These are phyloP conservation scores for Paecilomyces fulvus DNA, from an alignment of 2,329 filamentous ascomycete genomes.

Conservation along the genomic window DNA sequence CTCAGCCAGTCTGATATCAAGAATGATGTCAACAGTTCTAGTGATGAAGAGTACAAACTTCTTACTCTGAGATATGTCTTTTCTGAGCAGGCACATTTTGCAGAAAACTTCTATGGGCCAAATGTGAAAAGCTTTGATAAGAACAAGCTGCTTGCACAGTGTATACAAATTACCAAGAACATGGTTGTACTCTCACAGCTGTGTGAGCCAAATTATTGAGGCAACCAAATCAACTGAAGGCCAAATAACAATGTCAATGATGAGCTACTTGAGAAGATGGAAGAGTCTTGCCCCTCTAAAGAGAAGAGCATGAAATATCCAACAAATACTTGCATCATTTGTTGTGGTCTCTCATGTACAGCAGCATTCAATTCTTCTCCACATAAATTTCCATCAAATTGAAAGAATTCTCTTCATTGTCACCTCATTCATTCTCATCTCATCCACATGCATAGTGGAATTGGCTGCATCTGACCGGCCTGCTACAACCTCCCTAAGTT, in stretches of 20 bases:
- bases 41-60: constrained; percentile 18
- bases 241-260: constrained; percentile 6
- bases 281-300: constrained; percentile 8
- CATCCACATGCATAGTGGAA: constrained; percentile 6
- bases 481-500: too few species aligned
- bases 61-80: too few species aligned
- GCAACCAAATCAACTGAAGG: constrained; percentile 15
- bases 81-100: too few species aligned
- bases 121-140: constrained; percentile 15
- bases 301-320: constrained; percentile 10
- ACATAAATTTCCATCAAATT: constrained; percentile 14
- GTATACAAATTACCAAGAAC: constrained; percentile 20
- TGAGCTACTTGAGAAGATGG: constrained; percentile 4
- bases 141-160: constrained; percentile 16
- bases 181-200: constrained; percentile 17
- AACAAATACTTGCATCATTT: constrained; percentile 19
- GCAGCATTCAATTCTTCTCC: constrained; percentile 16
- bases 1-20: constrained; percentile 36
- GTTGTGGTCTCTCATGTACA: constrained; percentile 13
- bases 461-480: too few species aligned
- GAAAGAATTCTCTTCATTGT: constrained; percentile 15
- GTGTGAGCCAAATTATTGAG: constrained; percentile 15
- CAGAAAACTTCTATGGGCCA: constrained; percentile 10
- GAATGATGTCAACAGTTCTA: constrained; percentile 64
- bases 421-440: constrained; percentile 17